A percentile compares a stretch with the other conserved stretches of the same genome.
phyloP scores from a whole-genome alignment of 306 rosid species.

The Vigna hirtella region DNA sequence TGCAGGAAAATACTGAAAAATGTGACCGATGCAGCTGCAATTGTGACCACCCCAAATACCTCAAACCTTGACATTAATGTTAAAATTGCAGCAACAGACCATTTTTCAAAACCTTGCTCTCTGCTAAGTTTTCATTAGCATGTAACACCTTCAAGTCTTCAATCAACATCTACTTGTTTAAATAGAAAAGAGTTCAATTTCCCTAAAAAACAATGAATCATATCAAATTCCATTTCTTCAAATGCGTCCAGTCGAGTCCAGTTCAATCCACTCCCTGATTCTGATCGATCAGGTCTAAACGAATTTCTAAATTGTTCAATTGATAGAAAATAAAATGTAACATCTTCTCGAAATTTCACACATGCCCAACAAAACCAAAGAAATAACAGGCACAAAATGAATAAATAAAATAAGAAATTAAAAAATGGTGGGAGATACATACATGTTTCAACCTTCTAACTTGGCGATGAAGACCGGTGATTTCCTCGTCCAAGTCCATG shows the following conservation, averaged over 20 bases:
- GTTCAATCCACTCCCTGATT: neutral
- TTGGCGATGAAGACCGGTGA: slow-evolving; percentile 82
- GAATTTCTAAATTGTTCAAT: neutral
- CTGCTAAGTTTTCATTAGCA: neutral
- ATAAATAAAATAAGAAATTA: neutral
- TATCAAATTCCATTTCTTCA: neutral
- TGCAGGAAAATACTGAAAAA: neutral
- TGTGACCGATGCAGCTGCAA: neutral
- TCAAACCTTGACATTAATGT: neutral
- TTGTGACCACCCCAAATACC: neutral
- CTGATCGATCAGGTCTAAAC: neutral
- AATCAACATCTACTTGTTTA: slow-evolving; percentile 8
- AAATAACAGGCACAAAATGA: neutral
- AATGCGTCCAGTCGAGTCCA: neutral
- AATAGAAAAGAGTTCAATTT: neutral
- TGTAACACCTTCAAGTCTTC: neutral
- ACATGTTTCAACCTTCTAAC: slow-evolving; percentile 81
- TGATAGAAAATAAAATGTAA: neutral
- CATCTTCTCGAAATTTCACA: slow-evolving; percentile 13
- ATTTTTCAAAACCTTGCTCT: neutral
- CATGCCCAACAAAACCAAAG: neutral
- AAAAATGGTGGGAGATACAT: slow-evolving; percentile 27
- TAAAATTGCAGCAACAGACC: neutral
- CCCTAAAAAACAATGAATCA: neutral
- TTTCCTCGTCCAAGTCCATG: slow-evolving; percentile 83